Base-by-base conservation (phyloP, 306 rosid genomes). In the Pterocarpus santalinus region DNA sequence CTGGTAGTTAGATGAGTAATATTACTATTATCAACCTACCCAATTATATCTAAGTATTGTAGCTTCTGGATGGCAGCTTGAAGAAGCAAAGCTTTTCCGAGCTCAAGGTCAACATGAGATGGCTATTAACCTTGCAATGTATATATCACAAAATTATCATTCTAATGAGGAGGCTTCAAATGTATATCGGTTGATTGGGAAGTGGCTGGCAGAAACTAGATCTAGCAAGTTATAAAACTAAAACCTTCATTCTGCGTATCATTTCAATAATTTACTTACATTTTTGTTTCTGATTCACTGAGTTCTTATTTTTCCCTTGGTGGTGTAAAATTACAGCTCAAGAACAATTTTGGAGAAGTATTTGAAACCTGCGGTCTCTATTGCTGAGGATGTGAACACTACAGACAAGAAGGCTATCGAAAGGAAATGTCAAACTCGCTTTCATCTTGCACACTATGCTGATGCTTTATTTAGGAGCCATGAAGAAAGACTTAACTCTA, bases 161-260 rank as follows among this genome's bases (percentile, higher is more conserved):
- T 81, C 88, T 56, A 81, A 83, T 83, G 89, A 91, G 78, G 97
- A 91, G 84, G 88, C 94, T 88, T 90, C 97, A 80, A 94, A 91
- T 87, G 92, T 89, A 68, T 80, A 86, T 88, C 97, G 98, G 80
- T 78, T 95, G 89, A 90, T 90, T 71, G 98, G 98, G 85, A 95
- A 92, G 87, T 95, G 98, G 98, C 87, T 95, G 82, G 98, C 98
- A 52, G 98, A 95, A 89, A 91, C 95, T 80, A 90, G 98, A 92
- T 91, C 97, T 81, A 92, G 98, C 98, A 95, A 88, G 98, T 92
- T 85, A 86, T 13, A 30, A 69, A 64, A 69, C 78, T 81, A 83
- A 36, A 44, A 16, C 61, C 79, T 75, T 76, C 44, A 65, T 58
- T 75, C 60, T 84, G 33, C 22, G 0, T 43, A 41, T 44, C 8